Conservation (phyloP, 2,329 filamentous ascomycete genomes). For the Pseudocercospora cruenta region DNA sequence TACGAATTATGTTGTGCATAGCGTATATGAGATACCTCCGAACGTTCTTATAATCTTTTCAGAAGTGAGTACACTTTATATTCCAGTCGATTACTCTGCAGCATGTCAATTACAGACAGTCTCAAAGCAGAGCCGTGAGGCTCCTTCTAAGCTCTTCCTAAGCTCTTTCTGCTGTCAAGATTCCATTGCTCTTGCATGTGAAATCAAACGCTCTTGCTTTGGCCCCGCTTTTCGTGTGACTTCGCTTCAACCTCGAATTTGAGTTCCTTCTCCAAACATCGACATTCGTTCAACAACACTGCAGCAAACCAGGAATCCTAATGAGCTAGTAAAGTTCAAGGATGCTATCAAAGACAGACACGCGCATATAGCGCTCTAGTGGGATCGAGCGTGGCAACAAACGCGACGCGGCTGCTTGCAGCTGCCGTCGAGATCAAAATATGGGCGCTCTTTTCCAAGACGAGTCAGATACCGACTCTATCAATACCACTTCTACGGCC, state of each 20-base stretch:
- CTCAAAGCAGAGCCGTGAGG: too few relatives aligned
- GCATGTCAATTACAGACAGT: too few relatives aligned
- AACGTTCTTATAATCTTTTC: background rate
- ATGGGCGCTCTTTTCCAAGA: slow-evolving; percentile 16
- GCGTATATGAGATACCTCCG: slow-evolving; percentile 10
- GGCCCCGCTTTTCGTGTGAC: background rate
- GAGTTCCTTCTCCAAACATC: background rate
- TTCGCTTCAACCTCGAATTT: background rate
- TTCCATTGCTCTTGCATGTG: too few relatives aligned
- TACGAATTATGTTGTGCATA: slow-evolving; percentile 12
- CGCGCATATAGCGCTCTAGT: background rate
- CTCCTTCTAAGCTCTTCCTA: too few relatives aligned
- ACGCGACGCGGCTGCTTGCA: background rate
- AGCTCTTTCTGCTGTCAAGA: too few relatives aligned
- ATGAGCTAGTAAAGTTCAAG: too few relatives aligned
- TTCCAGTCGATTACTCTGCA: background rate
- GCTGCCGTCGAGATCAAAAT: background rate
- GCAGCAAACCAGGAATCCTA: too few relatives aligned
- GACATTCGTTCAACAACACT: background rate
- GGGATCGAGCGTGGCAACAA: background rate
- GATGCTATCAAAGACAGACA: background rate
- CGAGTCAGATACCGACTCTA: slow-evolving; percentile 34
- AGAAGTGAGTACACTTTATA: background rate
- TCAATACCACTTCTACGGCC: slow-evolving; percentile 34
- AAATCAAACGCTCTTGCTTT: background rate